Evolutionary conservation across 2,329 filamentous ascomycete genomes (phyloP), one percentile per base, ranked within the genome.

Genomic region (Diplocarpon mali): DNA sequence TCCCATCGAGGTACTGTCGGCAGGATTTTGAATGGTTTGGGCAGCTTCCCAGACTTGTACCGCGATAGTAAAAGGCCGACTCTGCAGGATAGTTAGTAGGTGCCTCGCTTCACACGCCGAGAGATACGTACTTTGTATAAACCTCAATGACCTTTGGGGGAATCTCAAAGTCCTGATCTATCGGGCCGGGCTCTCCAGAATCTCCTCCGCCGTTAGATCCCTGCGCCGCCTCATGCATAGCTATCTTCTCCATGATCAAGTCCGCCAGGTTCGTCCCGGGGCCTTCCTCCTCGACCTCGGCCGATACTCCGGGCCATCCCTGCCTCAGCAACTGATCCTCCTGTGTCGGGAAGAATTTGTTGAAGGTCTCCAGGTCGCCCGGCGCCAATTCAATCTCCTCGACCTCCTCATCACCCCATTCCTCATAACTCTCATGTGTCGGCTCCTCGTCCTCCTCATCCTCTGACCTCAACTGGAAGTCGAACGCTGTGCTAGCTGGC

Each of bases 11-110:
- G 88, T 12, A 96, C 78, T 0, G 88, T 89, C 2, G 92, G 92
- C 8, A 98, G 75, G 53, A 96, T 88, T 67, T 96, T 96, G 73
- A 98, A 94, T 0, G 90, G 90, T 66, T 98, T 98, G 15, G 92
- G 92, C 28, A 98, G 74, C 54, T 90, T 90, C n/a, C 92, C 92
- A 12, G 85, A 90, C 67, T 94, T 95, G 70, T 95, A 96, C 53
- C 90, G 79, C 20, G 86, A 88, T 47, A 98, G 74, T 49, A 96
- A 83, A 54, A 89, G 72, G 49, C 89, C 90, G 56, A 95, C 81
- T 68, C 81, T 87, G 48, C 39, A 16, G 45, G 5, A 7, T 7
- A 35, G 31, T 54, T 50, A 51, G 52, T 40, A 35, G n/a, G n/a
- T n/a, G n/a, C n/a, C 1, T 24, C 30, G 29, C 16, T n/a, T 10